These are phyloP conservation scores for Cokeromyces recurvatus DNA, from an alignment of 371 early-diverging fungal species.

Conservation along the genomic window DNA sequence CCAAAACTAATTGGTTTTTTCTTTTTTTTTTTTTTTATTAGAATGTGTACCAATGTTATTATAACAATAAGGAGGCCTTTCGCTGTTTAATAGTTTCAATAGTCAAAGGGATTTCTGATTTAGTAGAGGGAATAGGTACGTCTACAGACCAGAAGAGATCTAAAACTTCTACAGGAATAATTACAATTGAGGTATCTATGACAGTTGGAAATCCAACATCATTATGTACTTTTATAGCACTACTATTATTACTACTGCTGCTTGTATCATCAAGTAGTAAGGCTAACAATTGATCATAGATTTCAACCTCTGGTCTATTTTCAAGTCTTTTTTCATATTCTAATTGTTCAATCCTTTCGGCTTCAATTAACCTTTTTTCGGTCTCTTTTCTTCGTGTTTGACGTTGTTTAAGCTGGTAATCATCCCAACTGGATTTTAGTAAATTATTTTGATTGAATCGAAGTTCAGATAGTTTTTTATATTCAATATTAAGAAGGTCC, in stretches of 20 bases:
- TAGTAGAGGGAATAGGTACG: background rate
- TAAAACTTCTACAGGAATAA: background rate
- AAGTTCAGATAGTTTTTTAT: slow-evolving; percentile 10
- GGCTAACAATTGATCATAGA: too few relatives aligned
- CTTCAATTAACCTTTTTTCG: slow-evolving; percentile 13
- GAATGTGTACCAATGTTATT: too few relatives aligned
- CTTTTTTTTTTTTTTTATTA: too few relatives aligned
- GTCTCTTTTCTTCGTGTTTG: slow-evolving; percentile 9
- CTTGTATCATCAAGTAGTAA: background rate
- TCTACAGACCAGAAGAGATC: slow-evolving; percentile 7
- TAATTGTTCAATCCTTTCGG: slow-evolving; percentile 8
- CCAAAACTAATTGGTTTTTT: background rate
- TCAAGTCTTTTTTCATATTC: background rate
- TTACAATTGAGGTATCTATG: slow-evolving; percentile 1
- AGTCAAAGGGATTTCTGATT: background rate
- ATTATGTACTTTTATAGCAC: background rate
- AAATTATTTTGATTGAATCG: slow-evolving; percentile 7
- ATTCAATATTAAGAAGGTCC: slow-evolving; percentile 14
- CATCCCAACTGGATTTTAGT: slow-evolving; percentile 11
- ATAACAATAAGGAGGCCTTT: too few relatives aligned
- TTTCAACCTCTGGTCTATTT: too few relatives aligned
- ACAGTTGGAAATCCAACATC: background rate
- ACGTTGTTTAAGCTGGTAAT: slow-evolving; percentile 5
- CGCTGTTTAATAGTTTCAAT: too few relatives aligned
- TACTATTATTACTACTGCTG: too few relatives aligned